These are phyloP conservation scores for Warburgia ugandensis DNA, from an alignment of 164 flowering plant genomes.

Conservation along the genomic window DNA sequence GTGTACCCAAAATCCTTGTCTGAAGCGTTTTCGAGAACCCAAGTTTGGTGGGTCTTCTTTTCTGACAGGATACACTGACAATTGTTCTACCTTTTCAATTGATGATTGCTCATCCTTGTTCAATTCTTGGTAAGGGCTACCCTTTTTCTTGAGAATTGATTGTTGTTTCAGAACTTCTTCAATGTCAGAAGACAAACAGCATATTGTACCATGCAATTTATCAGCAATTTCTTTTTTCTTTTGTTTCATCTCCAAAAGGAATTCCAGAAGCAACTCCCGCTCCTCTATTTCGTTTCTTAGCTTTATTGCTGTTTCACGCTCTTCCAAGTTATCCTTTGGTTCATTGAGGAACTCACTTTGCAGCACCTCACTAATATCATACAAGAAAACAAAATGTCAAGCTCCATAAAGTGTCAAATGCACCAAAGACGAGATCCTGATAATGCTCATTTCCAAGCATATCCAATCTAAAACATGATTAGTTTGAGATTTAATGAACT, in stretches of 20 bases:
- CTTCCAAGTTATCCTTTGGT: conserved; percentile 59
- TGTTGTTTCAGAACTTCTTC: conserved; percentile 68
- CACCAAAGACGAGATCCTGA: no score
- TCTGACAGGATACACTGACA: neutral
- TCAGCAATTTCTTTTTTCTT: conserved; percentile 65
- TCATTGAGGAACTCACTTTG: conserved; percentile 82
- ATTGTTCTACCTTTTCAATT: conserved; percentile 17
- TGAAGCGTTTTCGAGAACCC: conserved; percentile 54
- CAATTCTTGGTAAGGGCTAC: conserved; percentile 22
- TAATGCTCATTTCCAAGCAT: no score
- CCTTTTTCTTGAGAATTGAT: conserved; percentile 29
- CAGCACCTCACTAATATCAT: conserved; percentile 55
- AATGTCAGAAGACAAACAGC: conserved; percentile 65
- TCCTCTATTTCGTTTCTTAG: conserved; percentile 75
- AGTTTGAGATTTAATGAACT: no score
- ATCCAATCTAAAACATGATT: no score
- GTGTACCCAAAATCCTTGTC: conserved; percentile 26
- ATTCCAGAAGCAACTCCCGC: conserved; percentile 76
- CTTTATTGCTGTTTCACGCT: conserved; percentile 74
- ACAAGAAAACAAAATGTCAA: no score
- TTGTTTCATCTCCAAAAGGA: conserved; percentile 60
- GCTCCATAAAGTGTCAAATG: no score
- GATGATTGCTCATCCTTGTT: conserved; percentile 26
- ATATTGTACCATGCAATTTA: conserved; percentile 54
- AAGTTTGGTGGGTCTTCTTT: conserved; percentile 34